Evolutionary conservation across 169 alveolate genomes (phyloP), one percentile per base, ranked within the genome.

Genomic region (Theileria orientalis): DNA sequence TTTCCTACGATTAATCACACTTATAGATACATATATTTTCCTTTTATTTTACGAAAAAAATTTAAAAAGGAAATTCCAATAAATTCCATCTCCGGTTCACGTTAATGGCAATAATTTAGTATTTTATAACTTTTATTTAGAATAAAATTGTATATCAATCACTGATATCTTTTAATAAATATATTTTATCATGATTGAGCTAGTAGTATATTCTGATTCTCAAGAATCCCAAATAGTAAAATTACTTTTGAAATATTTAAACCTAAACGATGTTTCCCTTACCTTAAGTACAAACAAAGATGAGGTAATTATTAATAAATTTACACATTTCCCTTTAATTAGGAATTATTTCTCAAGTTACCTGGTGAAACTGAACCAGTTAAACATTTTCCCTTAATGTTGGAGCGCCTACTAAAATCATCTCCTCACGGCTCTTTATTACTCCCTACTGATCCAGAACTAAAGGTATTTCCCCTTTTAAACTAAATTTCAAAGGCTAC

Each of bases 311-410:
- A 30, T 2, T 23, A 56, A 56, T n/a, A 56, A 56, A 37, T 56
- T 56, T 1, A 30, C 16, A 21, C 16, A 25, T 62, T 35, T 1
- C 52, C 2, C 60, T 21, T 13, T 29, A 6, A 29, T 35, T 52
- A 68, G 76, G 73, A 49, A 40, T 37, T 29, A 6, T 33, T 25
- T 7, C 46, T 68, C 27, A 68, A 68, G 51, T 68, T 68, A 5
- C 68, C 46, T 3, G 74, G 60, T 63, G 87, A 66, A 3, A 44
- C 29, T 6, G 42, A 19, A 23, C 23, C 83, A n/a, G 32, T 64
- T 23, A 71, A 62, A 35, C 69, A 52, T n/a, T 74, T 72, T 71
- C 89, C 89, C 3, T 30, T 33, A 0, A 25, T 82, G 23, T 27
- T 82, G 30, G 74, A 57, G 42, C 40, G 8, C 13, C 75, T 74